phyloP scores from a whole-genome alignment of 306 rosid genomes.

The Lotus japonicus region DNA sequence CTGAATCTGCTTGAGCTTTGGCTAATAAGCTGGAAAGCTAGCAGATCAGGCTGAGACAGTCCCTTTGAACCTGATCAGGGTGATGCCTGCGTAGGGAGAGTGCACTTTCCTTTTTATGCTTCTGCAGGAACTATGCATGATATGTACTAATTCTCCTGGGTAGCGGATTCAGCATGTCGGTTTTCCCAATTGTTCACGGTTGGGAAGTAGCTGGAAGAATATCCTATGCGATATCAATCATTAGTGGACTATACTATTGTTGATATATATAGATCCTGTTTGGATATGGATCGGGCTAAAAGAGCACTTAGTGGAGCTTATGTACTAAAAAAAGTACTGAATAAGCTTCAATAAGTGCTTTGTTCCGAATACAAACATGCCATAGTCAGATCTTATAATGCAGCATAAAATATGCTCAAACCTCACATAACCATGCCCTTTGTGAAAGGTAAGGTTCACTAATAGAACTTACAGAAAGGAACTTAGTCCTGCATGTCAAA shows the following conservation, averaged over 20 bases:
- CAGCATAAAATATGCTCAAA: background rate
- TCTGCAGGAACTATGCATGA: slow-evolving; percentile 52
- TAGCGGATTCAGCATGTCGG: slow-evolving; percentile 30
- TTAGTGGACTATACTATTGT: background rate
- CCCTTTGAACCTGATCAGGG: slow-evolving; percentile 99
- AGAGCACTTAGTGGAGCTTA: too few relatives aligned
- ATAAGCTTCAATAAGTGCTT: too few relatives aligned
- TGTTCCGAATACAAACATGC: too few relatives aligned
- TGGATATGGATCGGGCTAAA: too few relatives aligned
- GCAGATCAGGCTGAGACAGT: slow-evolving; percentile 97
- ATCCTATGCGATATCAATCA: background rate
- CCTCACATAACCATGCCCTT: background rate
- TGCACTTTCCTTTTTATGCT: slow-evolving; percentile 59
- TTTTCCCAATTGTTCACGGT: slow-evolving; percentile 15
- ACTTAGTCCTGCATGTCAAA: background rate
- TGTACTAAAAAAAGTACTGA: too few relatives aligned
- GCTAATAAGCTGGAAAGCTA: slow-evolving; percentile 36
- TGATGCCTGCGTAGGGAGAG: slow-evolving; percentile 99
- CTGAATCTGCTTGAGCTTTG: slow-evolving; percentile 57
- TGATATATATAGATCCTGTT: background rate
- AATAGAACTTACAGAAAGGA: background rate
- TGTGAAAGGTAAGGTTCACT: background rate
- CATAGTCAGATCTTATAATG: background rate
- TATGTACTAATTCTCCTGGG: slow-evolving; percentile 23
- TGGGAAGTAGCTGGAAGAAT: slow-evolving; percentile 23